Conservation (phyloP, 2,329 filamentous ascomycete genomes). For the Aspergillus brunneoviolaceus region DNA sequence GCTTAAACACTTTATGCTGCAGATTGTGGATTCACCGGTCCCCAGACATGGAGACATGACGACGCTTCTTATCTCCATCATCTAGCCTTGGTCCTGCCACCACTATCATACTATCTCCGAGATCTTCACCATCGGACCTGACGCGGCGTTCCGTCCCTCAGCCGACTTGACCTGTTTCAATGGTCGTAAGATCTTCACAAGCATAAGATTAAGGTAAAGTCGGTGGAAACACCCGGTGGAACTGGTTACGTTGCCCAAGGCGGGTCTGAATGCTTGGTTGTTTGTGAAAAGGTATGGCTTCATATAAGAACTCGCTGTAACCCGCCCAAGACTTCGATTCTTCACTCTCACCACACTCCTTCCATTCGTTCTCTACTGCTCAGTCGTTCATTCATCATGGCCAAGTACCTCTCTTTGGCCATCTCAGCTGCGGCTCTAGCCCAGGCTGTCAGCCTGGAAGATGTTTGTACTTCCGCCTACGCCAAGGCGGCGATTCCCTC, state of each 20-base stretch:
- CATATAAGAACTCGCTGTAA: not conserved
- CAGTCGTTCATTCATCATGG: not conserved
- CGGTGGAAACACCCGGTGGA: not conserved
- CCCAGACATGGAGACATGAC: not conserved
- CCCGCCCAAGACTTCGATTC: not conserved
- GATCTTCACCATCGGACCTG: not conserved
- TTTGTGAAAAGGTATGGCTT: not conserved
- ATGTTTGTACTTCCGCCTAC: not conserved
- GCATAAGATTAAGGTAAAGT: not conserved
- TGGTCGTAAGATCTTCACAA: not conserved
- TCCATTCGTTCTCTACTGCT: not conserved
- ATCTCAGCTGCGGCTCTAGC: slow-evolving; percentile 5
- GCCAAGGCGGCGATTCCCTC: not conserved
- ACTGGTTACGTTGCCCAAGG: not conserved
- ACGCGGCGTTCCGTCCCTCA: not conserved
- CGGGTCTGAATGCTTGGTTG: not conserved
- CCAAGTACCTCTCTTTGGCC: slow-evolving; percentile 1
- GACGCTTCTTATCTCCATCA: not conserved
- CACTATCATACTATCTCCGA: not conserved
- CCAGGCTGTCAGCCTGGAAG: not conserved
- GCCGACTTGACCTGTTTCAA: not conserved
- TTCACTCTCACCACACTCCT: not conserved
- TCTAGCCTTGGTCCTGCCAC: not conserved
- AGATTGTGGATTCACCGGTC: not conserved
- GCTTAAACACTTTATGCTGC: not conserved